Evolutionary conservation across 176 grass and related monocot genomes (phyloP).

Genomic region (Echinochloa phyllopogon): DNA sequence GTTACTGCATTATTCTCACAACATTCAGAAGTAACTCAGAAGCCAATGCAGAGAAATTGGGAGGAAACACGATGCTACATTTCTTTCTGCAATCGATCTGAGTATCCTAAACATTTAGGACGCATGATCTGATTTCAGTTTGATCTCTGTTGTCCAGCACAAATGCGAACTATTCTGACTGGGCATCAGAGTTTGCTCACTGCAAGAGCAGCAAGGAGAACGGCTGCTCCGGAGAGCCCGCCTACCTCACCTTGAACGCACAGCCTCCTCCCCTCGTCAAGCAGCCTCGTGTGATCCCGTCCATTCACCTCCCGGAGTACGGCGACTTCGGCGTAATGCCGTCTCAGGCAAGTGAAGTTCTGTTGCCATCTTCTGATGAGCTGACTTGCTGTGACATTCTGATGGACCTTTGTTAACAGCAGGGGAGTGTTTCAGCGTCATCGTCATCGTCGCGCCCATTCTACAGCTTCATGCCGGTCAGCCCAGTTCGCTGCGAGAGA

Average conservation of each 20-base stretch:
- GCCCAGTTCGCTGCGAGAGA: constrained; percentile 50
- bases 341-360: constrained; percentile 52
- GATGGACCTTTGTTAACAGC: not conserved
- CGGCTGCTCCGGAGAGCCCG: constrained; percentile 36
- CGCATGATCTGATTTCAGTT: not conserved
- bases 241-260: constrained; percentile 57
- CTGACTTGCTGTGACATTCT: not conserved
- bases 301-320: constrained; percentile 35
- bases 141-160: constrained; percentile 17
- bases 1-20: not conserved
- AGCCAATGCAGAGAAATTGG: not conserved
- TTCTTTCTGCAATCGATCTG: not conserved
- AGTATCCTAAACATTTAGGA: not conserved
- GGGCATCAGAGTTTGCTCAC: constrained; percentile 35
- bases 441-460: constrained; percentile 43
- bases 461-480: constrained; percentile 65
- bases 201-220: constrained; percentile 48
- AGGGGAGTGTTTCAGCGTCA: constrained; percentile 14
- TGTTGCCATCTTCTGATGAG: constrained; percentile 27
- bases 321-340: constrained; percentile 45
- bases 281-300: constrained; percentile 42
- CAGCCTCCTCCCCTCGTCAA: constrained; percentile 47
- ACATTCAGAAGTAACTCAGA: not conserved
- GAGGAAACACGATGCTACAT: not conserved
- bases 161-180: constrained; percentile 43